Percentiles rank a stretch among this genome's conserved stretches.
These are phyloP conservation scores for Ustilago sp. DNA, from an alignment of 1,284 basidiomycete species.

Conservation along the genomic window DNA sequence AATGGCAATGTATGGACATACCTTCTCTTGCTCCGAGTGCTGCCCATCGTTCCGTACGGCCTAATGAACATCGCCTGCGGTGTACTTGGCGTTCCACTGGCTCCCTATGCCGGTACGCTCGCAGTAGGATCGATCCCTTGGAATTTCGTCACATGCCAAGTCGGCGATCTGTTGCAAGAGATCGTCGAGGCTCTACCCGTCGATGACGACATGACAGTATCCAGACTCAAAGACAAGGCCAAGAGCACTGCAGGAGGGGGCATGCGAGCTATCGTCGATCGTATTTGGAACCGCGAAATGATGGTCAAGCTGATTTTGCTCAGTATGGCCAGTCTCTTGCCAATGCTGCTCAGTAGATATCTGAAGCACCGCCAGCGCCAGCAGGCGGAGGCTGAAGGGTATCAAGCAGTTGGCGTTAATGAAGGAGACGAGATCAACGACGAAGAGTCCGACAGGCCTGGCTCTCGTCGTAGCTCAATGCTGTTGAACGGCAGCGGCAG, in stretches of 20 bases:
- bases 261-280: slow-evolving; percentile 53
- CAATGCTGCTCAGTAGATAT: slow-evolving; percentile 55
- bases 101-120: slow-evolving; percentile 62
- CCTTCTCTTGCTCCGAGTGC: slow-evolving; percentile 62
- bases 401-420: slow-evolving; percentile 11
- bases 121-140: slow-evolving; percentile 65
- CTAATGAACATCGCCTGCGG: slow-evolving; percentile 69
- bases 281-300: slow-evolving; percentile 64
- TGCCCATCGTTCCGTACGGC: slow-evolving; percentile 68
- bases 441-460: slow-evolving; percentile 32
- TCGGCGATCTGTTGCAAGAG: slow-evolving; percentile 66
- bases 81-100: slow-evolving; percentile 64
- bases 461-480: slow-evolving; percentile 22
- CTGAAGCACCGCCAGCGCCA: slow-evolving; percentile 32
- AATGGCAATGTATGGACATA: slow-evolving; percentile 62
- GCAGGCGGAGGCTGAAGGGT: slow-evolving; percentile 30
- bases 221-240: slow-evolving; percentile 30
- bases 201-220: slow-evolving; percentile 29
- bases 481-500: slow-evolving; percentile 9
- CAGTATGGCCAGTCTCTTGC: slow-evolving; percentile 56
- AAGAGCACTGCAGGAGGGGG: slow-evolving; percentile 50
- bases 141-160: slow-evolving; percentile 68
- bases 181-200: slow-evolving; percentile 57
- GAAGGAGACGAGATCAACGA: slow-evolving; percentile 30
- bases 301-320: slow-evolving; percentile 58